These are phyloP conservation scores for Xylariaceae sp. DNA, from an alignment of 2,329 filamentous ascomycete species.

Conservation along the genomic window DNA sequence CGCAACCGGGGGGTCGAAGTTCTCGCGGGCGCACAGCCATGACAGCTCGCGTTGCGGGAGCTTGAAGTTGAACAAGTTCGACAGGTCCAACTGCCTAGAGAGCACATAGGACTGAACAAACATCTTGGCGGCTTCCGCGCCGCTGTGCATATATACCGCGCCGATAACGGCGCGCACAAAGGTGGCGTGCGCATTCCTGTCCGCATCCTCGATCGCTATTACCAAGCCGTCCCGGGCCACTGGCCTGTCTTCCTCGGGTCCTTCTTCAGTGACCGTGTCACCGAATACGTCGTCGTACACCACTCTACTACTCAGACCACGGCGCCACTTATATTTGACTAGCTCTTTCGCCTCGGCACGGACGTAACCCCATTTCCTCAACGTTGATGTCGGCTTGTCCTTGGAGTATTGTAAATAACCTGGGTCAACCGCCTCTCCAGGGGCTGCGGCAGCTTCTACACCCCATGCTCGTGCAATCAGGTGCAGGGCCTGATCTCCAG, in stretches of 20 bases:
- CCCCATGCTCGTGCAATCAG: constrained; percentile 83
- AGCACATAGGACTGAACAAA: constrained; percentile 86
- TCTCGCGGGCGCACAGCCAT: constrained; percentile 79
- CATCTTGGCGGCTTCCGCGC: constrained; percentile 69
- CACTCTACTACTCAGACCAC: constrained; percentile 70
- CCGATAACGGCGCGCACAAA: constrained; percentile 84
- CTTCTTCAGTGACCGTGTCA: constrained; percentile 44
- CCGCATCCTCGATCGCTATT: constrained; percentile 17
- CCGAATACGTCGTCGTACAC: constrained; percentile 84
- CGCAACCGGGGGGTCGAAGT: constrained; percentile 82
- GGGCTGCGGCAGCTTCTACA: constrained; percentile 79
- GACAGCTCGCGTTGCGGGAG: constrained; percentile 79
- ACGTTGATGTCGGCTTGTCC: constrained; percentile 42
- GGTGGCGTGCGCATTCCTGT: constrained; percentile 56
- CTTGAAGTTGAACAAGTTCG: constrained; percentile 76
- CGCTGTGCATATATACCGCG: constrained; percentile 79
- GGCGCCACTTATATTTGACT: constrained; percentile 53
- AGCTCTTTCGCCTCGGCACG: constrained; percentile 48
- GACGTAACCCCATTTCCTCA: constrained; percentile 49
- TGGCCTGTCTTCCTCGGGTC: constrained; percentile 13
- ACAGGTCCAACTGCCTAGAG: constrained; percentile 70
- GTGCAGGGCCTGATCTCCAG: constrained; percentile 69
- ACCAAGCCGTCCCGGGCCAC: constrained; percentile 25
- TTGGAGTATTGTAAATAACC: constrained; percentile 78
- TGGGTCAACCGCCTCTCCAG: constrained; percentile 86